Conservation (phyloP, 495 filamentous ascomycete species). For the Aspergillus steynii region DNA sequence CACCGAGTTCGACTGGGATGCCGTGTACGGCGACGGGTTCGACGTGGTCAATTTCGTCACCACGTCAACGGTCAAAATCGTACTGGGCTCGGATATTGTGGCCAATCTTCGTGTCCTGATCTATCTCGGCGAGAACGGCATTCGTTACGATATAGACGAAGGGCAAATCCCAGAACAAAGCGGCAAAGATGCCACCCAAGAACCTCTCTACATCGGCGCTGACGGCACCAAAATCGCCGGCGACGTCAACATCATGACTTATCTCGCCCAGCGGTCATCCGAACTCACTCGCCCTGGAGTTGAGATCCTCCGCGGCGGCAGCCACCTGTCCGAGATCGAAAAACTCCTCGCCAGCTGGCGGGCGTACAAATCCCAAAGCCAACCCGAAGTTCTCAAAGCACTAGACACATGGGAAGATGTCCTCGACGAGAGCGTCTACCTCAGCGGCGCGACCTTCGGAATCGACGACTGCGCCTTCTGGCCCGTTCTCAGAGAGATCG, state of each 20-base stretch:
- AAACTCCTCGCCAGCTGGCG: constrained; percentile 36
- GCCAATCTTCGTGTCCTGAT: constrained; percentile 59
- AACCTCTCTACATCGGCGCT: constrained; percentile 30
- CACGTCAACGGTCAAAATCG: constrained; percentile 52
- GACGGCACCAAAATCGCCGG: constrained; percentile 34
- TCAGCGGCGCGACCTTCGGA: constrained; percentile 54
- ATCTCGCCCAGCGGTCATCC: constrained; percentile 27
- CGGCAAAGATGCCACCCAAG: constrained; percentile 1
- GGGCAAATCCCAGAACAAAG: constrained; percentile 9
- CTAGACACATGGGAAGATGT: constrained; percentile 52
- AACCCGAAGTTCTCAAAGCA: constrained; percentile 19
- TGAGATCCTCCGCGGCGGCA: constrained; percentile 34
- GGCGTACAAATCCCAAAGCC: constrained; percentile 13
- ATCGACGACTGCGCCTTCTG: constrained; percentile 73
- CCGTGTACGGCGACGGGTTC: constrained; percentile 76
- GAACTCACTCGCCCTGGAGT: constrained; percentile 32
- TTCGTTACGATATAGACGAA: constrained; percentile 46
- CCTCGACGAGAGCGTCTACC: constrained; percentile 50
- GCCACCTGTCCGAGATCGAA: constrained; percentile 32
- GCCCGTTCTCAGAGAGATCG: constrained; percentile 66
- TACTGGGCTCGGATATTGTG: constrained; percentile 51
- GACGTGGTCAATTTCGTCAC: constrained; percentile 78
- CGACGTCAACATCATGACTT: constrained; percentile 34
- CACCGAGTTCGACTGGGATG: constrained; percentile 75
- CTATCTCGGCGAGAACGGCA: constrained; percentile 57